A percentile compares a stretch with the other conserved stretches of the same genome.
These are phyloP conservation scores for Apiospora phragmitis DNA, from an alignment of 2,329 filamentous ascomycete genomes.

Conservation along the genomic window DNA sequence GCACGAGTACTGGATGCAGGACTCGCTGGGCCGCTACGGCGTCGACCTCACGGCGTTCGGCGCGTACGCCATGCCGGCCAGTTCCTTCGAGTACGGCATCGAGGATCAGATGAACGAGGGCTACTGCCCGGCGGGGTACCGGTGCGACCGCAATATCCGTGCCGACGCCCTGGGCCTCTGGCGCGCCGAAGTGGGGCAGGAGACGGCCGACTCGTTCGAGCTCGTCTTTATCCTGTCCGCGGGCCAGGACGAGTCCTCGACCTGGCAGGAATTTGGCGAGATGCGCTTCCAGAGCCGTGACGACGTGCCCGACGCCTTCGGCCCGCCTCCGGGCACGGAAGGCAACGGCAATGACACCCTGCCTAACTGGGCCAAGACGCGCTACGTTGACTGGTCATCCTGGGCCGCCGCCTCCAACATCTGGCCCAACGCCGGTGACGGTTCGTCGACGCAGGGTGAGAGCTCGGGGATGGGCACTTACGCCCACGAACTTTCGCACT, in stretches of 20 bases:
- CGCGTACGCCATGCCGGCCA: slow-evolving; percentile 48
- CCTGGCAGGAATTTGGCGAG: slow-evolving; percentile 58
- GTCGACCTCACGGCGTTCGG: slow-evolving; percentile 55
- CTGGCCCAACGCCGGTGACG: slow-evolving; percentile 54
- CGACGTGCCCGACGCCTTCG: slow-evolving; percentile 49
- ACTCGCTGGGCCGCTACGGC: slow-evolving; percentile 52
- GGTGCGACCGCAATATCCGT: slow-evolving; percentile 48
- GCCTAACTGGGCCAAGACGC: slow-evolving; percentile 48
- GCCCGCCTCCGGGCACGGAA: slow-evolving; percentile 37
- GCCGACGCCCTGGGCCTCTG: slow-evolving; percentile 50
- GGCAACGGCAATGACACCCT: slow-evolving; percentile 30
- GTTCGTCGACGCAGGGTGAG: slow-evolving; percentile 54
- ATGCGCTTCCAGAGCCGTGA: slow-evolving; percentile 50
- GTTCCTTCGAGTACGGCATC: slow-evolving; percentile 51
- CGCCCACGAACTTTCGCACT: slow-evolving; percentile 53
- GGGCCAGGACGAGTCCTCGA: slow-evolving; percentile 55
- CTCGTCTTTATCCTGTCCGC: slow-evolving; percentile 55
- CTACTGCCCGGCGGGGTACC: slow-evolving; percentile 42
- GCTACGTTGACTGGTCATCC: slow-evolving; percentile 55
- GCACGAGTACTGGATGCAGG: slow-evolving; percentile 60
- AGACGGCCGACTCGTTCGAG: slow-evolving; percentile 47
- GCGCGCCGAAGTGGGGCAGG: slow-evolving; percentile 51
- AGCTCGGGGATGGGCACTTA: slow-evolving; percentile 54
- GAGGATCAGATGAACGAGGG: slow-evolving; percentile 48
- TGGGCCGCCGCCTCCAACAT: slow-evolving; percentile 52